Base-by-base conservation (phyloP, 2,329 filamentous ascomycete species). In the Pseudogymnoascus sp. region DNA sequence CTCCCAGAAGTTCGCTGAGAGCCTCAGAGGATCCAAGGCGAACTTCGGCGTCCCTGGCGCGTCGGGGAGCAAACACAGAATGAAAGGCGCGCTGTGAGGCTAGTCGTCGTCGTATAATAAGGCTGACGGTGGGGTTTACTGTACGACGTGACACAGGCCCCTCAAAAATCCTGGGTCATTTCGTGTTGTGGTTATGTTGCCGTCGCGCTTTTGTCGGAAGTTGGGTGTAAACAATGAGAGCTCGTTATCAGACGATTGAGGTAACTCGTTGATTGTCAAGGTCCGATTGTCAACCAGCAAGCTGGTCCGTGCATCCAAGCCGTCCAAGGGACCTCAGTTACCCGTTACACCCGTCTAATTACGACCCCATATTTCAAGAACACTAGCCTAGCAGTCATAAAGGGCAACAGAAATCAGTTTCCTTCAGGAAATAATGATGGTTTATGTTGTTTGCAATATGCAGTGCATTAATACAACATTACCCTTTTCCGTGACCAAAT, bases 161-260 rank as follows among this genome's bases (percentile, higher is more conserved):
- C 50, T 35, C 28, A 33, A 33, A 21, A 56, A 56, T 10, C 28
- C 5, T 56, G 11, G 50, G 5, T 14, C 28, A 35, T 56, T 33
- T 56, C n/a, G 50, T 14, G 50, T 56, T 56, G 50, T 56, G 28
- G 28, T 56, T 6, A 18, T 56, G 50, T 35, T 16, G 50, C 28
- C 50, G 50, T 56, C 50, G 50, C 50, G 50, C 50, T 56, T 56
- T 56, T 56, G 50, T 33, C 11, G 50, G 28, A 16, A 33, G 50
- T 56, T 56, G 28, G 47, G n/a, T 56, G 50, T 56, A 56, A 56
- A 56, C 50, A 56, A 56, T 56, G 50, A 33, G 50, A 56, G 50
- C 28, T 56, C 28, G 50, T 56, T 56, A 56, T 56, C 50, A 56
- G 28, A 56, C 28, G 50, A 56, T 35, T 35, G 28, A 56, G 50